Evolutionary conservation across 306 rosid genomes (phyloP).

Genomic region (Dryas octopetala): DNA sequence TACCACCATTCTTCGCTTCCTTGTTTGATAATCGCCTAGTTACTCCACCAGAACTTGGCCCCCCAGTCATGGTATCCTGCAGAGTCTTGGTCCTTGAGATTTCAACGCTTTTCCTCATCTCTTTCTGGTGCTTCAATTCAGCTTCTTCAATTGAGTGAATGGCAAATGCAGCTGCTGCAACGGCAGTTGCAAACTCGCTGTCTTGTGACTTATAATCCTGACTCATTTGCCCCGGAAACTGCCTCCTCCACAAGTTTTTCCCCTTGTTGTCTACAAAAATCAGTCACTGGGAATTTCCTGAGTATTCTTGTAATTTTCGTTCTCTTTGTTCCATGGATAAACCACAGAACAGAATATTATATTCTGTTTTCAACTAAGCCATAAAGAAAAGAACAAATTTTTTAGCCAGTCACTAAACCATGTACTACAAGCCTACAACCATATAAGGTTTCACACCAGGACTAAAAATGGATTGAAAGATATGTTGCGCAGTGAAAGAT

Average conservation of each 20-base stretch:
- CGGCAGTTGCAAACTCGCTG: constrained; percentile 48
- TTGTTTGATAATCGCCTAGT: constrained; percentile 34
- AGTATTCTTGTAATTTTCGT: not conserved
- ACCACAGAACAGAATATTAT: not conserved
- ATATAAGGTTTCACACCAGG: too few relatives aligned
- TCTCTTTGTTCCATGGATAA: not conserved
- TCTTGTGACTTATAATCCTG: constrained; percentile 39
- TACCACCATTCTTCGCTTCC: constrained; percentile 34
- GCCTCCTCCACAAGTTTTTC: constrained; percentile 25
- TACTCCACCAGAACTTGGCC: constrained; percentile 29
- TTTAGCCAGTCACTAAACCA: not conserved
- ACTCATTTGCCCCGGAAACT: constrained; percentile 18
- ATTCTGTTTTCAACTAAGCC: not conserved
- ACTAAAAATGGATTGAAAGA: too few relatives aligned
- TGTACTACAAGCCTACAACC: not conserved
- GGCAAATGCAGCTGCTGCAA: constrained; percentile 62
- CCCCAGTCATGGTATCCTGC: constrained; percentile 24
- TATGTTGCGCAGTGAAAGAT: not conserved
- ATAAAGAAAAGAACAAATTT: not conserved
- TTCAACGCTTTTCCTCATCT: constrained; percentile 29
- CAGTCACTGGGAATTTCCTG: not conserved
- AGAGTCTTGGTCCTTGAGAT: constrained; percentile 33
- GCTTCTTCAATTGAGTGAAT: constrained; percentile 53
- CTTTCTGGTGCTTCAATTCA: constrained; percentile 31
- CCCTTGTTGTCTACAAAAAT: constrained; percentile 16